Evolutionary conservation across 2,329 filamentous ascomycete species (phyloP).

Genomic region (Cladobotryum mycophilum): DNA sequence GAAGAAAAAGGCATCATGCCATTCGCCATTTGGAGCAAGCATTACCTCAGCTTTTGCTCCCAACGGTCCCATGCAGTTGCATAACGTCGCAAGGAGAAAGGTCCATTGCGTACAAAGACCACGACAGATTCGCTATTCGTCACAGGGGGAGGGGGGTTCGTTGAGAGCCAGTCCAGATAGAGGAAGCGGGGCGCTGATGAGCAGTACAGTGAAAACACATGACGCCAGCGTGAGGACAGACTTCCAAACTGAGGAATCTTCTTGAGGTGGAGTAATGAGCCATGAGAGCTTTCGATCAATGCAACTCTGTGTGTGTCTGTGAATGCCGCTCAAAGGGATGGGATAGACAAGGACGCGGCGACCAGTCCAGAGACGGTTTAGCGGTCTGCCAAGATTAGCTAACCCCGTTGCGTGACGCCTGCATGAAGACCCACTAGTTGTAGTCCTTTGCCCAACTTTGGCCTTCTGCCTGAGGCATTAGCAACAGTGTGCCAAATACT

Average conservation of each 20-base stretch:
- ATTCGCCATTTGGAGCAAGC: too few species aligned
- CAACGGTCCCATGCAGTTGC: too few species aligned
- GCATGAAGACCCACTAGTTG: not conserved
- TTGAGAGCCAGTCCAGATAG: not conserved
- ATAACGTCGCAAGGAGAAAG: not conserved
- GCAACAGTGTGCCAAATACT: too few species aligned
- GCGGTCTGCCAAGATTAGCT: not conserved
- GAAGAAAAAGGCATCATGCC: too few species aligned
- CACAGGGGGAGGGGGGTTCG: not conserved
- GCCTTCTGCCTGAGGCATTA: constrained; percentile 8
- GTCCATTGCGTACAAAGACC: not conserved
- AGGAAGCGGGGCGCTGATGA: constrained; percentile 4
- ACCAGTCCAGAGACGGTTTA: constrained; percentile 1
- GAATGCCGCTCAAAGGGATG: not conserved
- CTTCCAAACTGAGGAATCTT: constrained; percentile 4
- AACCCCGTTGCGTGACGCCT: constrained; percentile 5
- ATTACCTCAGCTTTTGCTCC: too few species aligned
- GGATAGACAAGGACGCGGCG: constrained; percentile 1
- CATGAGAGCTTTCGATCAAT: constrained; percentile 2
- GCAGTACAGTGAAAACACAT: constrained; percentile 5
- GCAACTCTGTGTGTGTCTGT: not conserved
- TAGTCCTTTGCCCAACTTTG: not conserved
- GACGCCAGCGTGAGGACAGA: constrained; percentile 4
- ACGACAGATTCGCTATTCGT: not conserved
- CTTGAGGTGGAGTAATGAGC: not conserved